Base-by-base conservation (phyloP, 1,284 basidiomycete species). In the Leucoagaricus sp. region DNA sequence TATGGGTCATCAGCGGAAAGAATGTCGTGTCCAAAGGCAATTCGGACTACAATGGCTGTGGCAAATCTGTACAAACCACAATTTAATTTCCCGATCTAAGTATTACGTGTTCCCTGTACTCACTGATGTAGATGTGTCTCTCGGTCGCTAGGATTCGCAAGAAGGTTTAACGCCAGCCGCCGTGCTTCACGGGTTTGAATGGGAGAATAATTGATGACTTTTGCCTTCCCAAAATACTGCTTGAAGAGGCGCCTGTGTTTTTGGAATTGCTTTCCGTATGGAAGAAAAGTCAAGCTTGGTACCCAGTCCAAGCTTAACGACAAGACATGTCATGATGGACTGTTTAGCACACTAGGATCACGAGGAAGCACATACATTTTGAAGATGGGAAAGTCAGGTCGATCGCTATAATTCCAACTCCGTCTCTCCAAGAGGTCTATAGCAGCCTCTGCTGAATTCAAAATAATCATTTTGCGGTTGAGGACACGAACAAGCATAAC, bases 1-100 rank as follows among this genome's bases (percentile, higher is more conserved):
- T 64, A 68, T 1, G 57, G 59, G 48, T 68, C 65, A 25, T 66
- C 63, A 23, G 62, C 53, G 3, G 60, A 61, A 0, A 44, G 42
- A 3, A 68, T 57, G 31, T 60, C 51, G 51, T 68, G 65, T 12
- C 68, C 68, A 51, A 61, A 67, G 7, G 57, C 59, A 13, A 69
- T 60, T 12, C 55, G 57, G 4, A 67, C 57, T 15, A 65, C 54
- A 40, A 67, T 61, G 0, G 61, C 53, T 21, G 64, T 64, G 2
- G 64, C 44, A 42, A 63, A 69, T n/a, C 63, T 69, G 31, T 5
- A 41, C 15, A 9, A 4, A 41, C 19, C 5, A 7, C 3, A 41
- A 21, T 21, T 21, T 7, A 12, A 33, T 7, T 33, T 7, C 12
- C 12, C 31, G 12, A 12, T 33, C 31, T 6, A 12, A 7, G 6